Base-by-base conservation (phyloP, 1,284 basidiomycete species). In the Papiliotrema nemorosa region DNA sequence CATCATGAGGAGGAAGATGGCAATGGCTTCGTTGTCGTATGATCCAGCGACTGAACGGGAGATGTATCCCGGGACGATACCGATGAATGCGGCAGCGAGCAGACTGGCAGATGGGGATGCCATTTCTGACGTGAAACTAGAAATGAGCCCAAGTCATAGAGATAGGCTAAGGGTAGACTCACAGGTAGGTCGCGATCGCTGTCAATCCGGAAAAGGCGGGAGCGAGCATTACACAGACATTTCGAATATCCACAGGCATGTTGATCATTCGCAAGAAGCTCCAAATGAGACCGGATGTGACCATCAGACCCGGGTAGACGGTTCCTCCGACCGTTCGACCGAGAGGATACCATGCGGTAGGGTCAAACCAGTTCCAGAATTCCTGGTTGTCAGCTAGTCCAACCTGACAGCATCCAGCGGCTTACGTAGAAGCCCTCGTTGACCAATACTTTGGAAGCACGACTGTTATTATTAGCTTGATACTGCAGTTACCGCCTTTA, bases 301-400 rank as follows among this genome's bases (percentile, higher is more conserved):
- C 89, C 94, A 98, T 97, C 40, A 97, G 79, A 60, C 91, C 96
- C 3, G 96, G 96, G 72, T 97, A 99, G 66, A 98, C 88, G 10
- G 96, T 98, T 41, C 94, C 94, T 49, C 96, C 96, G 38, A 97
- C 94, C 44, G 96, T 92, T 67, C 96, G 88, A 42, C 96, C 96
- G 2, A 99, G 84, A 13, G 96, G 96, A 70, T 98, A 98, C 96
- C 90, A 94, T 64, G 93, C 93, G 5, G 96, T 96, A 29, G 93
- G 91, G 76, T 99, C 96, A 73, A 98, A 99, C 96, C 96, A 98
- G 74, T 99, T 98, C 94, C 90, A 98, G 77, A 93, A 98, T 84
- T 87, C 92, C 91, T 91, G 36, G 12, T 27, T 3, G 35, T 57
- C 45, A 48, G 53, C 36, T 21, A 12, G 3, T 3, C 3, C n/a